A percentile compares a stretch with the other conserved stretches of the same genome.
phyloP scores from a whole-genome alignment of 1,284 basidiomycete genomes.

The Marasmius tenuissimus region DNA sequence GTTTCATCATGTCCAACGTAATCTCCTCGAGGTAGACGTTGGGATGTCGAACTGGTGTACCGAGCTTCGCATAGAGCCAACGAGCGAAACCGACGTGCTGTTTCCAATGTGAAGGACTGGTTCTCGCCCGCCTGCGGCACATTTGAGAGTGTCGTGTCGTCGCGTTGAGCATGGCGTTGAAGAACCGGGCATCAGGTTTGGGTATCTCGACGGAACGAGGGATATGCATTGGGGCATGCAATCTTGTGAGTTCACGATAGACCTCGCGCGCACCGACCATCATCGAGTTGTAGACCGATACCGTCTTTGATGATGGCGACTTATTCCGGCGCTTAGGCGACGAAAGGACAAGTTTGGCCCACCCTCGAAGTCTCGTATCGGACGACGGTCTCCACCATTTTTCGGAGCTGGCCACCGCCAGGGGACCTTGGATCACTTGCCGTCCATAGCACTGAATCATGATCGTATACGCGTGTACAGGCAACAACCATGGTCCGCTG shows the following conservation, averaged over 20 bases:
- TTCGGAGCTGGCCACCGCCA: conserved; percentile 6
- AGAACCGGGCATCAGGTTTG: conserved; percentile 61
- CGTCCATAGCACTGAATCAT: conserved; percentile 66
- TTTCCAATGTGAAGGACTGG: conserved; percentile 26
- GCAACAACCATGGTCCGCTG: conserved; percentile 56
- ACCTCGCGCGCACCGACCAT: conserved; percentile 4
- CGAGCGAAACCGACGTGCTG: conserved; percentile 26
- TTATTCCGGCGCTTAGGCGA: conserved; percentile 6
- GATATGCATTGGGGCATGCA: conserved; percentile 7
- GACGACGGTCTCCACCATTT: conserved; percentile 3
- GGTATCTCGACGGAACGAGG: conserved; percentile 32
- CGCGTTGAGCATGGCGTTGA: conserved; percentile 59
- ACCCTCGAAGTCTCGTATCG: conserved; percentile 8
- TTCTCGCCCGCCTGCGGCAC: conserved; percentile 21
- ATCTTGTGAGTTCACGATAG: conserved; percentile 8
- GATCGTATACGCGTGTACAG: conserved; percentile 66
- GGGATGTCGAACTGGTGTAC: conserved; percentile 25
- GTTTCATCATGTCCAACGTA: conserved; percentile 41
- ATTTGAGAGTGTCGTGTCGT: conserved; percentile 29
- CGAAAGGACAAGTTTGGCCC: conserved; percentile 2
- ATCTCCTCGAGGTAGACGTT: conserved; percentile 45
- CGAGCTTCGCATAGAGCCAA: conserved; percentile 25
- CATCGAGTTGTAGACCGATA: conserved; percentile 6
- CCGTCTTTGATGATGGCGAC: not conserved
- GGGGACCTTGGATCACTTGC: conserved; percentile 30